Conservation (phyloP, 1,284 basidiomycete species). For the Cutaneotrichosporon sp. region DNA sequence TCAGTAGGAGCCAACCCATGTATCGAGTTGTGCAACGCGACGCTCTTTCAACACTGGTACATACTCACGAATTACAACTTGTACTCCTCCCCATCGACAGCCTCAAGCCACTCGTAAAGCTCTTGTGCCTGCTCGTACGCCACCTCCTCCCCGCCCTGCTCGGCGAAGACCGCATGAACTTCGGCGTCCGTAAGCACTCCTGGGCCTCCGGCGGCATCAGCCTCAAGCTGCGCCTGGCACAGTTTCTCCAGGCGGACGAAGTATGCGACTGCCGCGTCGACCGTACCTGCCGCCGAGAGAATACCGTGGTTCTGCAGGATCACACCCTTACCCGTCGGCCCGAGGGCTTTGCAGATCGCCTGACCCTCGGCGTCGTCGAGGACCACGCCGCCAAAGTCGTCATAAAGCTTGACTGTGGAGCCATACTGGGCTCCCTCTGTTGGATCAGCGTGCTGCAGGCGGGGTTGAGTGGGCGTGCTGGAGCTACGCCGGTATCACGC, state of each 20-base stretch:
- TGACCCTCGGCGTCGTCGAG: slow-evolving; percentile 46
- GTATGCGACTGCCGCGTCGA: slow-evolving; percentile 32
- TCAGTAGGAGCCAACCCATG: too few relatives aligned
- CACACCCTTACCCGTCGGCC: slow-evolving; percentile 38
- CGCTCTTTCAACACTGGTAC: too few relatives aligned
- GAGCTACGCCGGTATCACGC: too few relatives aligned
- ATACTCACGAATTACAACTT: slow-evolving; percentile 7
- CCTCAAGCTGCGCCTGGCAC: slow-evolving; percentile 32
- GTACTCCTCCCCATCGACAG: slow-evolving; percentile 17
- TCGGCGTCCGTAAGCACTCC: slow-evolving; percentile 57
- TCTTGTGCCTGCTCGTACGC: slow-evolving; percentile 19
- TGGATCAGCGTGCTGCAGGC: not conserved
- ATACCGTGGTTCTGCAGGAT: slow-evolving; percentile 46
- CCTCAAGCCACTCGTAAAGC: slow-evolving; percentile 24
- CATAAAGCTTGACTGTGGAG: slow-evolving; percentile 35
- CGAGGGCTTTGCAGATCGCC: slow-evolving; percentile 46
- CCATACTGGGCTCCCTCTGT: slow-evolving; percentile 33
- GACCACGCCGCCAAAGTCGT: slow-evolving; percentile 48
- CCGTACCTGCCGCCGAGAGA: slow-evolving; percentile 22
- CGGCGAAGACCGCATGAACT: slow-evolving; percentile 55
- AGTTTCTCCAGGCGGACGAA: slow-evolving; percentile 31
- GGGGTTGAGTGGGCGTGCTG: too few relatives aligned
- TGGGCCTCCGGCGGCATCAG: slow-evolving; percentile 35
- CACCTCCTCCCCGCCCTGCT: slow-evolving; percentile 52
- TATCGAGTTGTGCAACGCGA: too few relatives aligned